These are phyloP conservation scores for Talaromyces proteolyticus DNA, from an alignment of 495 filamentous ascomycete genomes.

Conservation along the genomic window DNA sequence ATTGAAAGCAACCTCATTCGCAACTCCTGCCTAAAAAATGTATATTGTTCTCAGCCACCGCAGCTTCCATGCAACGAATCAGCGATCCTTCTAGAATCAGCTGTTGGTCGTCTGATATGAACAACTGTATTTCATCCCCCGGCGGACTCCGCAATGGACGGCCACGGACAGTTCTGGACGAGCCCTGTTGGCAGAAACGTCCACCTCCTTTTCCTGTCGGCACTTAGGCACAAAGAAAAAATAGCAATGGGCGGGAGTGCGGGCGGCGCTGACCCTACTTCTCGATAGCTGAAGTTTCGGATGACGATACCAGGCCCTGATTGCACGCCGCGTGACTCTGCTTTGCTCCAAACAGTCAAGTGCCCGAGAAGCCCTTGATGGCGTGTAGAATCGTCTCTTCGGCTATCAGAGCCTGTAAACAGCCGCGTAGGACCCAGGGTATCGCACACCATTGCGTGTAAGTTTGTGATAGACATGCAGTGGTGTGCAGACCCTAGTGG, in stretches of 20 bases:
- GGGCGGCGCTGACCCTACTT: neutral
- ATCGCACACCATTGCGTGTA: neutral
- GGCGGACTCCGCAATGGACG: neutral
- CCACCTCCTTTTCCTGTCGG: neutral
- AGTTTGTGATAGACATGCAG: neutral
- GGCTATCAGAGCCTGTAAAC: neutral
- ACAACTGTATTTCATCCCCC: neutral
- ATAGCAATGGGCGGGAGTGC: neutral
- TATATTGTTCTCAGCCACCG: neutral
- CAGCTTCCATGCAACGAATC: neutral
- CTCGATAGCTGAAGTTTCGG: neutral
- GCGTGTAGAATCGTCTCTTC: neutral
- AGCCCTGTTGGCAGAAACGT: too few species aligned
- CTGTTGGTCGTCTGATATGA: neutral
- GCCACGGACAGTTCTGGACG: too few species aligned
- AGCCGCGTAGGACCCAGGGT: neutral
- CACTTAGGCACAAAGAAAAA: neutral
- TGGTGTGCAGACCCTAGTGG: neutral
- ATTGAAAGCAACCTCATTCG: too few species aligned
- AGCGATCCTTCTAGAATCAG: neutral
- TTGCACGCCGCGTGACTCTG: neutral
- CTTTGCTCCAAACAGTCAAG: neutral
- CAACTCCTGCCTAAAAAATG: too few species aligned
- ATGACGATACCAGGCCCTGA: neutral
- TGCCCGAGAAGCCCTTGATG: neutral